Conservation (phyloP, 192 early-diverging fungal genomes). For the Coemansia sp. region DNA sequence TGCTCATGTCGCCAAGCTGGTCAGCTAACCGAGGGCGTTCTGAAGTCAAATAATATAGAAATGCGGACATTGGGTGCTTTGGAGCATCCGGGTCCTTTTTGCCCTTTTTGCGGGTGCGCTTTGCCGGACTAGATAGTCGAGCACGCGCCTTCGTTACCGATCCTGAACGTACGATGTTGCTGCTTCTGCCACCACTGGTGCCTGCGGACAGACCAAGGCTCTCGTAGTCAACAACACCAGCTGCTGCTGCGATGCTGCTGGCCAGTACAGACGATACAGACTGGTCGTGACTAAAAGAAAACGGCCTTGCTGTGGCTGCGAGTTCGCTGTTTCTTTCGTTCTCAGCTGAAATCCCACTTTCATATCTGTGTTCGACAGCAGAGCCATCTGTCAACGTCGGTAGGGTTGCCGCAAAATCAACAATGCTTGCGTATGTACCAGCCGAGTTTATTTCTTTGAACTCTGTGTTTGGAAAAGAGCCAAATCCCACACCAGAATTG, state of each 20-base stretch:
- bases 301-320: background rate
- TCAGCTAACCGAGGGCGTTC: constrained; percentile 66
- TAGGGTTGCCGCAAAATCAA: constrained; percentile 15
- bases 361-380: constrained; percentile 1
- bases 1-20: constrained; percentile 66
- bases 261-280: background rate
- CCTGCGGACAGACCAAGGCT: background rate
- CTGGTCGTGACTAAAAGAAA: constrained; percentile 2
- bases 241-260: constrained; percentile 3
- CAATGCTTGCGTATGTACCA: constrained; percentile 9
- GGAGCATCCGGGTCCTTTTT: constrained; percentile 74
- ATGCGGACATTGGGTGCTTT: constrained; percentile 86
- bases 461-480: constrained; percentile 2
- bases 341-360: background rate
- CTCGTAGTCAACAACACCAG: background rate
- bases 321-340: background rate
- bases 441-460: constrained; percentile 2
- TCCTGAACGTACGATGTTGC: constrained; percentile 5
- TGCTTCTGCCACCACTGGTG: background rate
- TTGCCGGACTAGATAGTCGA: constrained; percentile 37
- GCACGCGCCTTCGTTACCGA: constrained; percentile 27
- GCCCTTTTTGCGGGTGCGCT: constrained; percentile 63
- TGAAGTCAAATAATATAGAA: constrained; percentile 73
- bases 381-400: background rate
- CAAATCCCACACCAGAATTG: background rate